A percentile compares a stretch with the other conserved stretches of the same genome.
Conservation (phyloP, 805 yeast genomes). For the Candida hispaniensis region DNA sequence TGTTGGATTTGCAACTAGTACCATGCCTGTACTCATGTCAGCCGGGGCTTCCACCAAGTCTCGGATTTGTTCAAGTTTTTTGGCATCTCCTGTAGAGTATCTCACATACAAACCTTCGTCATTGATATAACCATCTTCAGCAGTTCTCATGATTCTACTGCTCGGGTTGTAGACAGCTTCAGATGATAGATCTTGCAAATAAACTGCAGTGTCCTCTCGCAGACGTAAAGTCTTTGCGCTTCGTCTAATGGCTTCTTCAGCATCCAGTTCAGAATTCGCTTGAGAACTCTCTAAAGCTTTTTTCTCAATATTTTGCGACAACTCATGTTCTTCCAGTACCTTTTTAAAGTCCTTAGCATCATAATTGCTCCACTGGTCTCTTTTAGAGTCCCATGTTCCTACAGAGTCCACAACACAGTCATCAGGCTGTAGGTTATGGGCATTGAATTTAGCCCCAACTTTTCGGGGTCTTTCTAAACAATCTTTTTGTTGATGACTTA, state of each 20-base stretch:
- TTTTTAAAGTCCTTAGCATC: slow-evolving; percentile 51
- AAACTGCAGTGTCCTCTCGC: slow-evolving; percentile 66
- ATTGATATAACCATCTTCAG: slow-evolving; percentile 29
- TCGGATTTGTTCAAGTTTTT: slow-evolving; percentile 39
- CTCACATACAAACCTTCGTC: slow-evolving; percentile 43
- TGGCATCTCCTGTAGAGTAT: slow-evolving; percentile 47
- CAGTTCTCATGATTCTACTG: slow-evolving; percentile 25
- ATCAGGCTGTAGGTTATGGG: slow-evolving; percentile 26
- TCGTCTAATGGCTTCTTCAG: slow-evolving; percentile 23
- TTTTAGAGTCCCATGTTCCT: slow-evolving; percentile 52
- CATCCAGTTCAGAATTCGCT: slow-evolving; percentile 17
- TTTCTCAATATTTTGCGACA: slow-evolving; percentile 18
- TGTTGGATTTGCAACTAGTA: slow-evolving; percentile 39
- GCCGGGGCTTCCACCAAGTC: slow-evolving; percentile 40
- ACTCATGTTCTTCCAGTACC: slow-evolving; percentile 30
- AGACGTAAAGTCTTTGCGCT: slow-evolving; percentile 43
- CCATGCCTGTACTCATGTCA: slow-evolving; percentile 27
- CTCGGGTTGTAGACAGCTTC: slow-evolving; percentile 39
- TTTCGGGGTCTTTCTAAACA: slow-evolving; percentile 50
- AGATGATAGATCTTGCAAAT: slow-evolving; percentile 42
- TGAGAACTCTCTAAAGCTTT: slow-evolving; percentile 16
- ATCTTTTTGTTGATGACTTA: slow-evolving; percentile 40
- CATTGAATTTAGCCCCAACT: slow-evolving; percentile 30
- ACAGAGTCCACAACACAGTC: slow-evolving; percentile 23
- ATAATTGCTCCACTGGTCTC: slow-evolving; percentile 79